Percentiles rank a stretch among this genome's conserved stretches.
Evolutionary conservation across 2,329 filamentous ascomycete genomes (phyloP).

Genomic region (Xylaria sp.): DNA sequence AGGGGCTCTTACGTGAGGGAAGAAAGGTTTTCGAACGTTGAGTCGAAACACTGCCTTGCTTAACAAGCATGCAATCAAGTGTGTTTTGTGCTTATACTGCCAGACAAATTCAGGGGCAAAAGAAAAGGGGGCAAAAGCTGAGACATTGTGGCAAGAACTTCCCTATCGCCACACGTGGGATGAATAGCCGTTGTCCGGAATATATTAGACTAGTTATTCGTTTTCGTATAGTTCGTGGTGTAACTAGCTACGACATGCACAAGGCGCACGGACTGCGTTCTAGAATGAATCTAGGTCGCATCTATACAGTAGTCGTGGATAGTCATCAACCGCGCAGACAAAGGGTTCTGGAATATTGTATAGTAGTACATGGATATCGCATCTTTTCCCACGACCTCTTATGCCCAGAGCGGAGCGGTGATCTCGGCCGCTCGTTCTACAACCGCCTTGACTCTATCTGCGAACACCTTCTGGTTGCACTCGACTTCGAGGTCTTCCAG

Average conservation of each 20-base stretch:
- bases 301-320: constrained; percentile 2
- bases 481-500: constrained; percentile 92
- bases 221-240: constrained; percentile 2
- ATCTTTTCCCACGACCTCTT: constrained; percentile 45
- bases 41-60: neutral
- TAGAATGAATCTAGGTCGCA: neutral
- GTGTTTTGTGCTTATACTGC: neutral
- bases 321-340: neutral
- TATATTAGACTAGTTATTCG: neutral
- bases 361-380: constrained; percentile 23
- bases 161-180: neutral
- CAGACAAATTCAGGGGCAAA: neutral
- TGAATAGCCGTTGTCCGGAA: neutral
- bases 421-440: constrained; percentile 91
- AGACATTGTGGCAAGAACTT: constrained; percentile 1
- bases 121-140: neutral
- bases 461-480: constrained; percentile 79
- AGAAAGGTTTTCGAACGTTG: neutral
- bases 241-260: neutral
- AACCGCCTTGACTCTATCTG: constrained; percentile 86
- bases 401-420: constrained; percentile 75
- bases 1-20: neutral
- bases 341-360: constrained; percentile 7
- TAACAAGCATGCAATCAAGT: neutral
- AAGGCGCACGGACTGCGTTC: neutral